Evolutionary conservation across 495 filamentous ascomycete species (phyloP).

Genomic region (Barbatosphaeria neglecta): DNA sequence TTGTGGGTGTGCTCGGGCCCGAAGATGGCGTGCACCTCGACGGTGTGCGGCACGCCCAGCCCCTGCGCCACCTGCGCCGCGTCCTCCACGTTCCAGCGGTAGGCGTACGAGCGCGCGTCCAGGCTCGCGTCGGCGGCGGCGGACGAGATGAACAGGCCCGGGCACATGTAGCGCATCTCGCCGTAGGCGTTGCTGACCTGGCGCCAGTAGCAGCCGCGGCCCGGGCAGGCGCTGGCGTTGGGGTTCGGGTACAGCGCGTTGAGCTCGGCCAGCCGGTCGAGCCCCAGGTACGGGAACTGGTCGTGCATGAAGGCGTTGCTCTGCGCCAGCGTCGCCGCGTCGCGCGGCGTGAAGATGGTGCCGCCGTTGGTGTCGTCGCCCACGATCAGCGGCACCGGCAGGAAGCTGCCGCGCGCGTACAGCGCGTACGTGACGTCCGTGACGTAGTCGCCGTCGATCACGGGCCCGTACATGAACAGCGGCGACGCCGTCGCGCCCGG

Average conservation of each 20-base stretch:
- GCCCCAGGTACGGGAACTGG: slow-evolving; percentile 50
- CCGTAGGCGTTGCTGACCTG: slow-evolving; percentile 54
- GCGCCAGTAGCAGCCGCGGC: slow-evolving; percentile 42
- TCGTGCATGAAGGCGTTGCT: slow-evolving; percentile 47
- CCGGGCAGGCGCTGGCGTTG: slow-evolving; percentile 23
- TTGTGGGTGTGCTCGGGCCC: slow-evolving; percentile 19
- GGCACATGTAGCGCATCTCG: slow-evolving; percentile 66
- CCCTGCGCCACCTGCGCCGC: slow-evolving; percentile 34
- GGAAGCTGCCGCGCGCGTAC: slow-evolving; percentile 47
- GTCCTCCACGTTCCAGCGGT: slow-evolving; percentile 56
- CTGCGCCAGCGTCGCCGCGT: slow-evolving; percentile 28
- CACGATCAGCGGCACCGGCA: slow-evolving; percentile 58
- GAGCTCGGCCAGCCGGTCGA: slow-evolving; percentile 40
- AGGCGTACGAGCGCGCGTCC: slow-evolving; percentile 48
- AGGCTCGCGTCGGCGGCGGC: slow-evolving; percentile 24
- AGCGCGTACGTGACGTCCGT: slow-evolving; percentile 47
- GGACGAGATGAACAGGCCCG: slow-evolving; percentile 44
- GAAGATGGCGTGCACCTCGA: slow-evolving; percentile 54
- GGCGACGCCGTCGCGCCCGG: slow-evolving; percentile 32
- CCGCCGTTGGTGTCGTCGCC: slow-evolving; percentile 66
- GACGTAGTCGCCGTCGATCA: slow-evolving; percentile 48
- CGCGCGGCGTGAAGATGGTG: slow-evolving; percentile 46
- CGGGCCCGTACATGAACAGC: slow-evolving; percentile 41
- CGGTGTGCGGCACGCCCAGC: slow-evolving; percentile 49
- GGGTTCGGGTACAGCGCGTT: slow-evolving; percentile 47